These are phyloP conservation scores for Leishmania martiniquensis DNA, from an alignment of 208 protist species.

Conservation along the genomic window DNA sequence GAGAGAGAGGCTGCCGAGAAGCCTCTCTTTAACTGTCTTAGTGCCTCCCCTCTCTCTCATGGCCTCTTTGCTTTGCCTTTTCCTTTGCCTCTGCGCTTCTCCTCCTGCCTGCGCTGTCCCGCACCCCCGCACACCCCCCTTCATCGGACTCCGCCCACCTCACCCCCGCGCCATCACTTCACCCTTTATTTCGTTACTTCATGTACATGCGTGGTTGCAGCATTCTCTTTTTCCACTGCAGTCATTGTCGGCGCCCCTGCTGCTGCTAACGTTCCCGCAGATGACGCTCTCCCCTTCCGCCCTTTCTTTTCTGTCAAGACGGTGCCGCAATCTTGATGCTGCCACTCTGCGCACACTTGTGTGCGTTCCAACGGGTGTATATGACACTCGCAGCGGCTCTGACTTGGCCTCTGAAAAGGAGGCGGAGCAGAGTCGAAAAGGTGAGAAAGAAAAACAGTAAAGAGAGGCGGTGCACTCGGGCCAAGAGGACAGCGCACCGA, in stretches of 20 bases:
- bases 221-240: not conserved
- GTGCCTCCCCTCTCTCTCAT: not conserved
- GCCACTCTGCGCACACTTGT: not conserved
- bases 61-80: not conserved
- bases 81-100: not conserved
- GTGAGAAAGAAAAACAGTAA: no score
- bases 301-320: no score
- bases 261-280: not conserved
- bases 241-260: not conserved
- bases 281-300: not conserved
- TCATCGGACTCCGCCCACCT: no score
- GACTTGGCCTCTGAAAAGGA: no score
- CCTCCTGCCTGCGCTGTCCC: not conserved
- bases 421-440: no score
- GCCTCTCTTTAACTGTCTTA: not conserved
- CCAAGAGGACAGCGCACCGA: not conserved
- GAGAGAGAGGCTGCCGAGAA: not conserved
- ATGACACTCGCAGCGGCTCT: not conserved
- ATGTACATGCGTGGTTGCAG: conserved; percentile 5
- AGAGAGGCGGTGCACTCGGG: not conserved
- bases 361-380: not conserved
- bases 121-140: no score
- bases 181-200: not conserved
- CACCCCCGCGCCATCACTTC: not conserved
- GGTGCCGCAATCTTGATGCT: not conserved